Conservation (phyloP, 129 eudicot genomes). For the Saussurea involucrata region DNA sequence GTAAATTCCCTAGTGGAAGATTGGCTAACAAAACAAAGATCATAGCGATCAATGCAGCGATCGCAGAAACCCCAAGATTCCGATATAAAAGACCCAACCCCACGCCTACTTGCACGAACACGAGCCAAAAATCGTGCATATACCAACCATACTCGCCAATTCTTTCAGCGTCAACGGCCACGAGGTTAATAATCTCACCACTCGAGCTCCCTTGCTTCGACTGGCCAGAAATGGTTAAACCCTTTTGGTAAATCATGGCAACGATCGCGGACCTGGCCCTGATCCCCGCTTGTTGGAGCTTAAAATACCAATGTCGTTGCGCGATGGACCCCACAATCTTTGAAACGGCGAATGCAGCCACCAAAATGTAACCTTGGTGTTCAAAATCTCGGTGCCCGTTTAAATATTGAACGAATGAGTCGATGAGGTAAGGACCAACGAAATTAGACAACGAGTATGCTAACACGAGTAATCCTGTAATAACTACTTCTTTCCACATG, state of each 20-base stretch:
- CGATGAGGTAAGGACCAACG: constrained; percentile 85
- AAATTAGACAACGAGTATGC: constrained; percentile 47
- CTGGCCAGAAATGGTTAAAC: constrained; percentile 62
- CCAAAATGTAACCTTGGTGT: constrained; percentile 60
- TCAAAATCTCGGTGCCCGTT: constrained; percentile 44
- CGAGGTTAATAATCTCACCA: constrained; percentile 81
- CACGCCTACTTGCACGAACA: constrained; percentile 57
- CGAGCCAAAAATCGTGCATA: constrained; percentile 82
- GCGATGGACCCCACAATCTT: constrained; percentile 64
- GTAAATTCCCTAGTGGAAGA: constrained; percentile 56
- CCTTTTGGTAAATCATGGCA: constrained; percentile 68
- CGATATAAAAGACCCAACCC: constrained; percentile 57
- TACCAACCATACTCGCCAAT: constrained; percentile 59
- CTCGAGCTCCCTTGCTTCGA: constrained; percentile 68
- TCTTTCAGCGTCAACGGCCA: constrained; percentile 91
- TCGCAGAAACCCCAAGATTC: constrained; percentile 65
- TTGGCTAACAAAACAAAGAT: constrained; percentile 63
- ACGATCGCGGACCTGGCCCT: constrained; percentile 68
- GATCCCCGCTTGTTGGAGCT: constrained; percentile 60
- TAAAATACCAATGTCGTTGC: constrained; percentile 75
- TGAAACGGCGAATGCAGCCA: constrained; percentile 58
- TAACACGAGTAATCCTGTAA: constrained; percentile 49
- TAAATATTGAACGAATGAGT: constrained; percentile 72
- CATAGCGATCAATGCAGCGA: constrained; percentile 62
- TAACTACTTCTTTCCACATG: constrained; percentile 58